These are phyloP conservation scores for Tylopilus vinaceipallidus DNA, from an alignment of 768 basidiomycete genomes.

Conservation along the genomic window DNA sequence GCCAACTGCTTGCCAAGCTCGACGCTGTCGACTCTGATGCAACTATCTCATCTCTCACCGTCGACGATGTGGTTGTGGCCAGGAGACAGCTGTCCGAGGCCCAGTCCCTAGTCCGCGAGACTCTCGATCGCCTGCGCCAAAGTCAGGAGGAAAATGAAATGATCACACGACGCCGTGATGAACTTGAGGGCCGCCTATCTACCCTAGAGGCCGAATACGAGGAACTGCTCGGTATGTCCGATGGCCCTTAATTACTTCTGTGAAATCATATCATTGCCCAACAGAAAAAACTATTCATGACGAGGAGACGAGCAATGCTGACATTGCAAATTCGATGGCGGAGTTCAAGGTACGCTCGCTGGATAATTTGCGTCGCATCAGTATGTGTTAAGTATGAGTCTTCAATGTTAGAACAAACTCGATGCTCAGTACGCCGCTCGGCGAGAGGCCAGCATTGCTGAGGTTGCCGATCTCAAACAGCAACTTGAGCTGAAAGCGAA, in stretches of 20 bases:
- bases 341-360: constrained; percentile 74
- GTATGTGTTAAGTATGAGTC: not conserved
- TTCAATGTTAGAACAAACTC: constrained; percentile 69
- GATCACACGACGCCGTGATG: constrained; percentile 76
- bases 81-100: constrained; percentile 88
- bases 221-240: constrained; percentile 80
- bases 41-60: constrained; percentile 53
- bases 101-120: constrained; percentile 81
- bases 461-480: constrained; percentile 83
- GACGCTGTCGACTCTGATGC: constrained; percentile 72
- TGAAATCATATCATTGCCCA: constrained; percentile 9
- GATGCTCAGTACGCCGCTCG: constrained; percentile 93
- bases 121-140: constrained; percentile 84
- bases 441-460: constrained; percentile 83
- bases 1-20: constrained; percentile 78
- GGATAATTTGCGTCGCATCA: not conserved
- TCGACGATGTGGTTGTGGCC: constrained; percentile 79
- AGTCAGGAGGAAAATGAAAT: constrained; percentile 92
- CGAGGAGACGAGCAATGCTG: constrained; percentile 82
- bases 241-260: not conserved
- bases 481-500: constrained; percentile 82
- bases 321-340: constrained; percentile 78
- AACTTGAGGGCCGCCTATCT: constrained; percentile 78
- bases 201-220: constrained; percentile 93
- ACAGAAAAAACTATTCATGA: constrained; percentile 90